Evolutionary conservation across 2,329 filamentous ascomycete genomes (phyloP).

Genomic region (Trichoderma hamatum): DNA sequence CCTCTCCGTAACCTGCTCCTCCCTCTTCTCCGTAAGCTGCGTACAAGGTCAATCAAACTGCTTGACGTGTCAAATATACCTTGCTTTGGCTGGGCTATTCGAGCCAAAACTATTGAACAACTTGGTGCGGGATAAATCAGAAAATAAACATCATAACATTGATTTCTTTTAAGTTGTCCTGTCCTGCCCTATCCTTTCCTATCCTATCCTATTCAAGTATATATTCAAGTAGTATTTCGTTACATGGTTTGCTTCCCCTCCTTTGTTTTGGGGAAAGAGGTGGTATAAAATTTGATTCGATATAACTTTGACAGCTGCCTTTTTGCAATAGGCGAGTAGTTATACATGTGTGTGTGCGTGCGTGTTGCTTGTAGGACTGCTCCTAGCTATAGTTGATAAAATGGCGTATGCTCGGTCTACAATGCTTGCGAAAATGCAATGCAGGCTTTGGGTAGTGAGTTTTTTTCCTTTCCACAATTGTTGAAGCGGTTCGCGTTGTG

Average conservation of each 20-base stretch:
- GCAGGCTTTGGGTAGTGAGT: neutral
- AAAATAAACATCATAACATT: neutral
- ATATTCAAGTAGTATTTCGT: neutral
- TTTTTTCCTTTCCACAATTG: neutral
- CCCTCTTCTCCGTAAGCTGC: too few relatives aligned
- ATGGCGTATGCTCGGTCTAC: neutral
- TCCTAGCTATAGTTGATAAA: neutral
- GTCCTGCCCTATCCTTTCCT: neutral
- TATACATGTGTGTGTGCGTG: neutral
- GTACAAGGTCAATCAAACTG: too few relatives aligned
- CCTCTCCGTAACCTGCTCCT: too few relatives aligned
- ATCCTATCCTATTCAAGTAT: conserved; percentile 9
- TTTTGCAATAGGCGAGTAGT: neutral
- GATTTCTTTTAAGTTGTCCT: conserved; percentile 14
- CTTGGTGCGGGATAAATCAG: neutral
- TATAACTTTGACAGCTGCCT: neutral
- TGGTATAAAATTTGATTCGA: neutral
- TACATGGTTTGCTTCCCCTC: neutral
- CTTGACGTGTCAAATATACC: neutral
- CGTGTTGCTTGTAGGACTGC: neutral
- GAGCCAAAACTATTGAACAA: neutral
- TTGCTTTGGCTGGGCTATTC: neutral
- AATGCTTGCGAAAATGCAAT: neutral
- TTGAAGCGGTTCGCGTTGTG: neutral
- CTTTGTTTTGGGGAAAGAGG: neutral